Evolutionary conservation across 2,329 filamentous ascomycete genomes (phyloP).

Genomic region (Sarocladiaceae sp.): DNA sequence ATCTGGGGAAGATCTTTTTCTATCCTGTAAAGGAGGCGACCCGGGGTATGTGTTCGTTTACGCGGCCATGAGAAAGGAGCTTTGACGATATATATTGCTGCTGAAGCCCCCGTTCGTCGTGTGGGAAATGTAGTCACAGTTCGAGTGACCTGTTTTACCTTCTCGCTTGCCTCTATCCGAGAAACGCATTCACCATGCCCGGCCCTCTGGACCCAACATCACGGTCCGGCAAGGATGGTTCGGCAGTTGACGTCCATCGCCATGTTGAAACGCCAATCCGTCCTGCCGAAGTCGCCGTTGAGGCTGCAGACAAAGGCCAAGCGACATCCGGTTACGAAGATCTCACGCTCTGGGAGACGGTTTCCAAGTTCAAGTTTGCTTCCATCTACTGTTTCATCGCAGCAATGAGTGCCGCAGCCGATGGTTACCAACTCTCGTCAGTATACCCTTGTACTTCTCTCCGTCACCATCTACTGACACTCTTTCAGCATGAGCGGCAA

Average conservation of each 20-base stretch:
- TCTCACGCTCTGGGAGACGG: neutral
- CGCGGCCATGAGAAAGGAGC: too few relatives aligned
- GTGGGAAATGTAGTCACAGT: too few relatives aligned
- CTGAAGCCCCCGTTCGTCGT: too few relatives aligned
- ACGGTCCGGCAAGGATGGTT: neutral
- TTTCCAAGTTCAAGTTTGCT: slow-evolving; percentile 1
- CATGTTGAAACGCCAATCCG: neutral
- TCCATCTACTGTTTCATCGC: slow-evolving; percentile 3
- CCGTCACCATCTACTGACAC: slow-evolving; percentile 12
- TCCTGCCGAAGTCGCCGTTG: neutral
- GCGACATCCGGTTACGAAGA: neutral
- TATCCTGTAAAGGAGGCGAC: neutral
- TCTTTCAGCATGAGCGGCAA: slow-evolving; percentile 27
- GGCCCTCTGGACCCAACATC: neutral
- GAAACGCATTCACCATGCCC: neutral
- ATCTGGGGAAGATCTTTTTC: neutral
- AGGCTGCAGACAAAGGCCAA: neutral
- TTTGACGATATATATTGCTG: too few relatives aligned
- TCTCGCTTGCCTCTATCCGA: neutral
- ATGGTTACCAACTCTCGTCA: slow-evolving; percentile 1
- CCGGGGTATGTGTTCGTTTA: too few relatives aligned
- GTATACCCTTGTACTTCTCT: neutral
- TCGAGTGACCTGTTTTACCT: too few relatives aligned
- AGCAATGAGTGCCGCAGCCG: slow-evolving; percentile 1
- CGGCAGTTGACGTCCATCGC: neutral